phyloP scores from a whole-genome alignment of 139 green algal genomes.

The Desmodesmus armatus region DNA sequence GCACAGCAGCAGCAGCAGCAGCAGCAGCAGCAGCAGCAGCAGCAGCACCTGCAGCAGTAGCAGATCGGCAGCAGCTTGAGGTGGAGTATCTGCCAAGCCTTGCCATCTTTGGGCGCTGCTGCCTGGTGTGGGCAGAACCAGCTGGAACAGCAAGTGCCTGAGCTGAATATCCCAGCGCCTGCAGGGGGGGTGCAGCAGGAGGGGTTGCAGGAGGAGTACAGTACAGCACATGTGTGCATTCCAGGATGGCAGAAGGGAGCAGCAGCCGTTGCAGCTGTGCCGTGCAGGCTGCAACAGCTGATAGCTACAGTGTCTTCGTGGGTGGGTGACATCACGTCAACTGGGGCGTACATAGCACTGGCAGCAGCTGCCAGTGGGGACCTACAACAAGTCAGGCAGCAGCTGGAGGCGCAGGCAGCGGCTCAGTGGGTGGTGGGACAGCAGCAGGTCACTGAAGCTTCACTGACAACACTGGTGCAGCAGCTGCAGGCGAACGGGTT shows the following conservation, averaged over 20 bases:
- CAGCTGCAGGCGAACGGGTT: neutral
- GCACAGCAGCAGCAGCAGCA: neutral
- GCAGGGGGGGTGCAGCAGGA: conserved; percentile 1
- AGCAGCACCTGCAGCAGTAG: neutral
- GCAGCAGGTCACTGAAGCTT: neutral
- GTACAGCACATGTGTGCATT: no score
- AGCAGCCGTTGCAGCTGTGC: neutral
- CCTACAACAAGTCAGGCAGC: neutral
- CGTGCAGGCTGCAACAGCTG: neutral
- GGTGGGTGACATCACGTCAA: neutral
- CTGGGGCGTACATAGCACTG: neutral
- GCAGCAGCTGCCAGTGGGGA: neutral
- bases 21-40: neutral
- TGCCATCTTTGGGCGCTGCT: no score
- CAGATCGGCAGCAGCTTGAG: neutral
- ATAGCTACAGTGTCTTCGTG: neutral
- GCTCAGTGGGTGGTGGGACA: no score
- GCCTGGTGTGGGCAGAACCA: conserved; percentile 7
- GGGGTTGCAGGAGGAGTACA: neutral
- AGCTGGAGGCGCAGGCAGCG: neutral
- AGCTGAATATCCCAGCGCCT: neutral
- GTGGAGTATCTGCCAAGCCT: no score
- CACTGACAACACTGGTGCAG: neutral
- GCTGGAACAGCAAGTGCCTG: neutral
- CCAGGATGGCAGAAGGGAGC: neutral